phyloP scores from a whole-genome alignment of 1,139 yeast species.

The Saccharomyces pastorianus region DNA sequence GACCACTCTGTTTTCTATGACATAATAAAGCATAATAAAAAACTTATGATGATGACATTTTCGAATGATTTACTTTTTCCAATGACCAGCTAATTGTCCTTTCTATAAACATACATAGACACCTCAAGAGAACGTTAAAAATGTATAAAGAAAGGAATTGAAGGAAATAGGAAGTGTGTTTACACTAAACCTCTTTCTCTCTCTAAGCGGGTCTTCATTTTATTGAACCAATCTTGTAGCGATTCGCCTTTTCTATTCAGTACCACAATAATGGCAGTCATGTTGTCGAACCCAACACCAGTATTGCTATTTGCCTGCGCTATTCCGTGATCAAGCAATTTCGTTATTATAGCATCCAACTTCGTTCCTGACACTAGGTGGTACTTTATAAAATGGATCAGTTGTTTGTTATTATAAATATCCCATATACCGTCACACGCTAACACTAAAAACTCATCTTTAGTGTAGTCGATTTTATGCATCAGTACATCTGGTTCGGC shows the following conservation, averaged over 20 bases:
- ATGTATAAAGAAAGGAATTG: too few species aligned
- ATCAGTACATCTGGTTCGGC: slow-evolving; percentile 63
- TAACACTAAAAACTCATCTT: slow-evolving; percentile 56
- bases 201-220: slow-evolving; percentile 43
- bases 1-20: too few species aligned
- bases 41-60: too few species aligned
- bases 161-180: background rate
- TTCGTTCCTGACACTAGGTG: slow-evolving; percentile 51
- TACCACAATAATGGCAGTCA: slow-evolving; percentile 63
- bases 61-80: too few species aligned
- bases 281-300: slow-evolving; percentile 74
- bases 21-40: too few species aligned
- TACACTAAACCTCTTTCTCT: slow-evolving; percentile 38
- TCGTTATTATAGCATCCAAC: slow-evolving; percentile 51
- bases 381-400: slow-evolving; percentile 48
- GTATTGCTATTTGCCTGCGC: slow-evolving; percentile 67
- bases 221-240: slow-evolving; percentile 51
- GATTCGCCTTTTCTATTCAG: slow-evolving; percentile 40
- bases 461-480: slow-evolving; percentile 39
- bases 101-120: too few species aligned
- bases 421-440: slow-evolving; percentile 85
- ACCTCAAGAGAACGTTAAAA: too few species aligned
- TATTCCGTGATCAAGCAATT: slow-evolving; percentile 55
- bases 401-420: slow-evolving; percentile 53
- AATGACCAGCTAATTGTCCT: too few species aligned